Evolutionary conservation across 2,329 filamentous ascomycete species (phyloP).

Genomic region (Graphilbum ipis-grandicollis): DNA sequence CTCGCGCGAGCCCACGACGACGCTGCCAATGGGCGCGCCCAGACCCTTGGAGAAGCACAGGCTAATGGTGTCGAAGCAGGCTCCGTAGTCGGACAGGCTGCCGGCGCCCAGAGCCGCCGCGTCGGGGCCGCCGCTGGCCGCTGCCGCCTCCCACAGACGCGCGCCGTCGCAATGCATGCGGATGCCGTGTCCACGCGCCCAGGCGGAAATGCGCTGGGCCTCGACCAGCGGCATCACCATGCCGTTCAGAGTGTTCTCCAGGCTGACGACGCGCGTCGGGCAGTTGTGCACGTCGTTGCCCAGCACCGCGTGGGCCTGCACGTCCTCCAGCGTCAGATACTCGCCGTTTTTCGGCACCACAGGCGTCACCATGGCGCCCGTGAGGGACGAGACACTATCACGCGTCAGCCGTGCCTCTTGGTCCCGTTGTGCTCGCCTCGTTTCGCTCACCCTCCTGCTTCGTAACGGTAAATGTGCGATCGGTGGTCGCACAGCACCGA

Average conservation of each 20-base stretch:
- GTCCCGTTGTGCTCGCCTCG: too few relatives aligned
- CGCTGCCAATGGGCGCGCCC: constrained; percentile 32
- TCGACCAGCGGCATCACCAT: constrained; percentile 63
- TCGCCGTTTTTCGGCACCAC: constrained; percentile 53
- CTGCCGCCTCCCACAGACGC: constrained; percentile 32
- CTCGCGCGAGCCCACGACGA: constrained; percentile 24
- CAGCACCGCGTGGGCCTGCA: constrained; percentile 47
- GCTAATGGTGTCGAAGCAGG: constrained; percentile 39
- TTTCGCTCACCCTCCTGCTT: constrained; percentile 37
- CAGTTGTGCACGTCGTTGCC: constrained; percentile 58
- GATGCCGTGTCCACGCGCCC: constrained; percentile 37
- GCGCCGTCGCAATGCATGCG: constrained; percentile 33
- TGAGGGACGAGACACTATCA: constrained; percentile 51
- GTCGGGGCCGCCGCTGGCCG: constrained; percentile 5
- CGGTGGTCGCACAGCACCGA: constrained; percentile 63
- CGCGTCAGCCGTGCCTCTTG: not conserved
- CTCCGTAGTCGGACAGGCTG: constrained; percentile 22
- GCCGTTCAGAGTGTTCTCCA: constrained; percentile 77
- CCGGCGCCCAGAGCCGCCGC: constrained; percentile 22
- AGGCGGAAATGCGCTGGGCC: constrained; percentile 49
- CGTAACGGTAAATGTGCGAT: constrained; percentile 56
- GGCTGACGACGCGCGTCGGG: constrained; percentile 62
- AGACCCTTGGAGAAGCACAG: constrained; percentile 36
- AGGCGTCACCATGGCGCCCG: constrained; percentile 50
- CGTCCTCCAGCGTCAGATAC: constrained; percentile 62